phyloP scores from a whole-genome alignment of 208 protist genomes.

The Wallacemonas sp. region DNA sequence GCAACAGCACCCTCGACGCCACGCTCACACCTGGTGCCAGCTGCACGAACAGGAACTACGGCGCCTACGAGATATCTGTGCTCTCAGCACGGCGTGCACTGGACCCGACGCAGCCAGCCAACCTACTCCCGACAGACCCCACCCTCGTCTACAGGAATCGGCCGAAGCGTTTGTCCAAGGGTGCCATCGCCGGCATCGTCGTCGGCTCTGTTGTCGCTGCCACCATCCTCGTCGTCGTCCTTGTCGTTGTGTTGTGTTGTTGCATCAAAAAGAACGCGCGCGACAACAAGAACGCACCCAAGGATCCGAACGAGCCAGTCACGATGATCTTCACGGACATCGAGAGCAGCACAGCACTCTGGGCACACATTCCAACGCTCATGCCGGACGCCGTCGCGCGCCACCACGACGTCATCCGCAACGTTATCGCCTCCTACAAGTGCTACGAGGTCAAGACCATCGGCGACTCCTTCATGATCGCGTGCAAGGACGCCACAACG shows the following conservation, averaged over 20 bases:
- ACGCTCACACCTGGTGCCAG: too few relatives aligned
- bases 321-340: conserved; percentile 80
- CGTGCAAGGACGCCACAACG: conserved; percentile 40
- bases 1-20: too few relatives aligned
- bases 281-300: conserved; percentile 49
- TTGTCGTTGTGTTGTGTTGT: neutral
- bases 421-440: conserved; percentile 48
- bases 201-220: conserved; percentile 8
- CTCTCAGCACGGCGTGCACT: too few relatives aligned
- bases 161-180: neutral
- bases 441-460: conserved; percentile 89
- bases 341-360: conserved; percentile 78
- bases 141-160: neutral
- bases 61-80: too few relatives aligned
- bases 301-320: conserved; percentile 31
- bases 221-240: neutral
- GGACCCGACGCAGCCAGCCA: neutral
- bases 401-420: conserved; percentile 71
- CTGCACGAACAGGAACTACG: too few relatives aligned
- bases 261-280: conserved; percentile 18
- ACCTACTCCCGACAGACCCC: neutral
- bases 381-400: conserved; percentile 66
- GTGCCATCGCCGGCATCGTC: neutral
- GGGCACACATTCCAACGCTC: conserved; percentile 43
- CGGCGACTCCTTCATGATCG: conserved; percentile 86